Base-by-base conservation (phyloP, 306 rosid genomes). In the Fagus crenata region DNA sequence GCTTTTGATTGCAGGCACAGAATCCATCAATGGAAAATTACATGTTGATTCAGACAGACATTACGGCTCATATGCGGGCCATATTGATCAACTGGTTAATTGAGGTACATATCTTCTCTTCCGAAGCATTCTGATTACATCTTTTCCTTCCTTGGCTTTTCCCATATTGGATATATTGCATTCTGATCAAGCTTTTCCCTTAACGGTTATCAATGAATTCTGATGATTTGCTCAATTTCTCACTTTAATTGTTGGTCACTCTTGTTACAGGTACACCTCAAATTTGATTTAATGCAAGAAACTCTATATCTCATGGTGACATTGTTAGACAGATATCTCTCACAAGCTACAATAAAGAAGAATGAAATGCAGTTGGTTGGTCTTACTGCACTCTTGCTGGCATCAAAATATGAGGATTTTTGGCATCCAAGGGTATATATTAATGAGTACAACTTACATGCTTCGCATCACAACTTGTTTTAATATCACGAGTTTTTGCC, bases 201-300 rank as follows among this genome's bases (percentile, higher is more conserved):
- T n/a, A n/a, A n/a, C n/a, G 41, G 58, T 60, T 68, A 60, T 64
- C 70, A 15, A 65, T 17, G 46, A 37, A 15, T 40, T 67, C 53
- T 69, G 56, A 72, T 59, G 81, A 6, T 73, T 36, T 73, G 68
- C 74, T 61, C n/a, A 73, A 39, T 71, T 85, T 17, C 33, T 78
- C 32, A 49, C 46, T 78, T 73, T 76, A 75, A 53, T 51, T 72
- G n/a, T 39, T 59, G 77, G 67, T 73, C 46, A 58, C 73, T 80
- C 56, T 32, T 75, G 83, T 81, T 82, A 54, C 79, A 90, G 98
- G 99, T 92, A 59, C 99, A 90, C 88, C 78, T 76, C 80, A 95
- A 90, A 81, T 95, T 84, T 85, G 96, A 92, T 72, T 86, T 95
- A 84, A 90, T 92, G 98, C 96, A 89, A 46, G 98, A 94, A 81